phyloP scores from a whole-genome alignment of 2,329 filamentous ascomycete species.

The Kalaharituber pfeilii region DNA sequence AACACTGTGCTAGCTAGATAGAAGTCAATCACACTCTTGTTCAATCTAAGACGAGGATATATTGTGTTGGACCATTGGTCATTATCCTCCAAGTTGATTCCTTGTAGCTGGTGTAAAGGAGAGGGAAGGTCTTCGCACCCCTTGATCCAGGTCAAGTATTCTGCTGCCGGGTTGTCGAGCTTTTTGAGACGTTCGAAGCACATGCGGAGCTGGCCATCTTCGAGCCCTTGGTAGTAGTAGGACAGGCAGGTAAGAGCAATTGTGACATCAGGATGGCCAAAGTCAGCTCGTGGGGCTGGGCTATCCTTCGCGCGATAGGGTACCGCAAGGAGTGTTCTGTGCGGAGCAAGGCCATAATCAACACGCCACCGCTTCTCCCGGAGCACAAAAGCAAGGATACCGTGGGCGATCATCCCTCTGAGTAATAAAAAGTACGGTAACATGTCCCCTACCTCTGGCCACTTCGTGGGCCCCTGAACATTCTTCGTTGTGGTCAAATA shows the following conservation, averaged over 20 bases:
- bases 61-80: slow-evolving; percentile 33
- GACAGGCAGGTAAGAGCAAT: slow-evolving; percentile 47
- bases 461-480: neutral
- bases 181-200: slow-evolving; percentile 36
- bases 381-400: slow-evolving; percentile 41
- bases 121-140: slow-evolving; percentile 30
- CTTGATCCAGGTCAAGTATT: slow-evolving; percentile 38
- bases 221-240: slow-evolving; percentile 48
- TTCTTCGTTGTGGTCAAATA: neutral
- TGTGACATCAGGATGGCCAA: slow-evolving; percentile 48
- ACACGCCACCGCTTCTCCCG: slow-evolving; percentile 48
- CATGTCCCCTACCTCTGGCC: neutral
- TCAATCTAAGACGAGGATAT: slow-evolving; percentile 35
- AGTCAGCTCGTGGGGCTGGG: slow-evolving; percentile 46
- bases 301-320: slow-evolving; percentile 49
- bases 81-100: slow-evolving; percentile 43
- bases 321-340: slow-evolving; percentile 44
- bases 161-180: slow-evolving; percentile 38
- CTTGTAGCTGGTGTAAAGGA: slow-evolving; percentile 35
- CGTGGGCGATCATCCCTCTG: slow-evolving; percentile 43
- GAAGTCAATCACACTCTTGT: slow-evolving; percentile 38
- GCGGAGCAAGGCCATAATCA: slow-evolving; percentile 41
- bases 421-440: slow-evolving; percentile 35
- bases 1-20: slow-evolving; percentile 49
- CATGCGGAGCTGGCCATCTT: slow-evolving; percentile 32